Percentiles rank a stretch among this genome's conserved stretches.
phyloP scores from a whole-genome alignment of 495 filamentous ascomycete species.

The Hypomontagnella monticulosa region DNA sequence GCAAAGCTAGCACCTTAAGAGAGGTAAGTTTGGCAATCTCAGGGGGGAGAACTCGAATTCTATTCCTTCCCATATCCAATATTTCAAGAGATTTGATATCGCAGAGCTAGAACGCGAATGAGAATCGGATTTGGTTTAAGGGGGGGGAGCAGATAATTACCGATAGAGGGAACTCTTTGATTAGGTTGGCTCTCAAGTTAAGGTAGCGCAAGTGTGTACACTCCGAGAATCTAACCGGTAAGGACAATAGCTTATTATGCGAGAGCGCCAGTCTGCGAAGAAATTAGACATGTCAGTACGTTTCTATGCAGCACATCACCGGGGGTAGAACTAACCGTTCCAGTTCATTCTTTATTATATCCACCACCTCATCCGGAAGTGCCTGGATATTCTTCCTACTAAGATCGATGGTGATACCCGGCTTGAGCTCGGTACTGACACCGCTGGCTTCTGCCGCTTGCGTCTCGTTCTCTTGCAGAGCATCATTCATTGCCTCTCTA shows the following conservation, averaged over 20 bases:
- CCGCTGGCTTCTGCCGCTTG: constrained; percentile 73
- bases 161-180: constrained; percentile 85
- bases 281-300: constrained; percentile 25
- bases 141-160: constrained; percentile 61
- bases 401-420: constrained; percentile 86
- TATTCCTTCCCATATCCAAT: constrained; percentile 88
- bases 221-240: constrained; percentile 83
- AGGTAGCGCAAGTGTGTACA: constrained; percentile 91
- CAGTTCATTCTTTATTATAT: constrained; percentile 91
- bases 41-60: constrained; percentile 77
- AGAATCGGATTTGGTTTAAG: constrained; percentile 1
- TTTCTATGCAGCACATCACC: neutral
- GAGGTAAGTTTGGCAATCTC: constrained; percentile 81
- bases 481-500: constrained; percentile 71
- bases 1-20: constrained; percentile 79
- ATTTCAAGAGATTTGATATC: constrained; percentile 88
- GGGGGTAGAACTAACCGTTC: constrained; percentile 70
- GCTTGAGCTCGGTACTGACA: constrained; percentile 75
- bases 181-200: constrained; percentile 89
- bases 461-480: constrained; percentile 72
- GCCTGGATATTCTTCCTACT: constrained; percentile 81
- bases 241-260: constrained; percentile 82
- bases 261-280: constrained; percentile 79
- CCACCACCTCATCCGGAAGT: constrained; percentile 88
- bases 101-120: constrained; percentile 63